Evolutionary conservation across 805 yeast species (phyloP).

Genomic region (Wickerhamiella cacticola): DNA sequence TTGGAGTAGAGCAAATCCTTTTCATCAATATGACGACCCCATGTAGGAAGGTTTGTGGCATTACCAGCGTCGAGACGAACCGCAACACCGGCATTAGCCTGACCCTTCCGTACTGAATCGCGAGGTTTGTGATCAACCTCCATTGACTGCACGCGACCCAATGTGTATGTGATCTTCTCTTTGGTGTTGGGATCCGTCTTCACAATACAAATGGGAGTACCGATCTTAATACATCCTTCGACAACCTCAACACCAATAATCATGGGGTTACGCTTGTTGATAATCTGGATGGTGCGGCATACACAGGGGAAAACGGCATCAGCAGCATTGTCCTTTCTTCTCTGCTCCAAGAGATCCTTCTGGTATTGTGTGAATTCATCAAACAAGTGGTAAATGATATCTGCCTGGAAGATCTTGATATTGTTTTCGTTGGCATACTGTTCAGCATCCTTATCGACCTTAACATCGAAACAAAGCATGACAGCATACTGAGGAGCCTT

Average conservation of each 20-base stretch:
- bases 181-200: constrained; percentile 78
- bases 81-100: constrained; percentile 96
- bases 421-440: constrained; percentile 93
- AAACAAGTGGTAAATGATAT: constrained; percentile 89
- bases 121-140: constrained; percentile 89
- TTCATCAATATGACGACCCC: constrained; percentile 99
- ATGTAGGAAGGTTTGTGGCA: constrained; percentile 83
- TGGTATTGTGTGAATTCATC: constrained; percentile 92
- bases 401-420: constrained; percentile 86
- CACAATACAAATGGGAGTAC: constrained; percentile 94
- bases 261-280: constrained; percentile 98
- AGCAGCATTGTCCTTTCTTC: constrained; percentile 77
- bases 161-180: constrained; percentile 48
- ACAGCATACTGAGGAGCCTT: constrained; percentile 91
- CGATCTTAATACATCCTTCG: constrained; percentile 80
- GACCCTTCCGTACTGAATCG: constrained; percentile 78
- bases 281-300: constrained; percentile 84
- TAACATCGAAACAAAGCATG: constrained; percentile 98
- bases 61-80: constrained; percentile 85
- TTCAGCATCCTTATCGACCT: constrained; percentile 94
- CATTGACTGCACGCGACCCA: constrained; percentile 85
- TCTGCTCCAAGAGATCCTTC: constrained; percentile 70
- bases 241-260: constrained; percentile 95
- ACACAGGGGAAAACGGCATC: constrained; percentile 94
- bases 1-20: constrained; percentile 81